Percentiles rank a stretch among this genome's conserved stretches.
These are phyloP conservation scores for Rhizopogon hawkerae DNA, from an alignment of 1,284 basidiomycete species.

Conservation along the genomic window DNA sequence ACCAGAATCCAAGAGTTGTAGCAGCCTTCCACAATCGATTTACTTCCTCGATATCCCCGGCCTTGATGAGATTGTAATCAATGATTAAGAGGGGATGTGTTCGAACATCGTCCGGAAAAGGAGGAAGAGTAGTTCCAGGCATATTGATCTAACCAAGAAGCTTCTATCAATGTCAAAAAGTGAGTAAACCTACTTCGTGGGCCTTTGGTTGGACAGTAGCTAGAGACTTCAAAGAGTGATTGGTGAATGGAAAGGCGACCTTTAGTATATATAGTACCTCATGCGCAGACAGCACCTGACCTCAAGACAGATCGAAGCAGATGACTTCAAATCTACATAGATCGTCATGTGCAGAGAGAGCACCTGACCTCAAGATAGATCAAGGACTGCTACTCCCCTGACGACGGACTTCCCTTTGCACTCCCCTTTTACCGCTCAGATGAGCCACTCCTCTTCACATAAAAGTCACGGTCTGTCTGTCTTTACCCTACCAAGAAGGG, in stretches of 20 bases:
- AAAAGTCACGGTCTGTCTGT: too few relatives aligned
- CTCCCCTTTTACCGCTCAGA: too few relatives aligned
- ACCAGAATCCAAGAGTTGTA: conserved; percentile 47
- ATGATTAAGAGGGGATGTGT: conserved; percentile 46
- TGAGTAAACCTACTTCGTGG: background rate
- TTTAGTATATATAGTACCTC: background rate
- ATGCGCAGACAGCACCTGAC: background rate
- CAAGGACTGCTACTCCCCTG: too few relatives aligned
- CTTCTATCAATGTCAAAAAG: too few relatives aligned
- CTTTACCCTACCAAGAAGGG: too few relatives aligned
- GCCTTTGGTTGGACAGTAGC: background rate
- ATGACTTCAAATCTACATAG: too few relatives aligned
- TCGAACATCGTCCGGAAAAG: conserved; percentile 42
- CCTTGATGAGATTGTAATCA: conserved; percentile 38
- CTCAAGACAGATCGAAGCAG: background rate
- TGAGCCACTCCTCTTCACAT: too few relatives aligned
- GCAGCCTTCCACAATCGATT: conserved; percentile 43
- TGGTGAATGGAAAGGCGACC: background rate
- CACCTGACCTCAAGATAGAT: background rate
- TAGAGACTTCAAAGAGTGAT: background rate
- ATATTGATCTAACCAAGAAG: conserved; percentile 66
- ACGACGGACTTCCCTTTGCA: too few relatives aligned
- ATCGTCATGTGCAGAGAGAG: background rate
- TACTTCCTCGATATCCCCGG: conserved; percentile 31
- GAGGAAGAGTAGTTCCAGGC: conserved; percentile 24